phyloP scores from a whole-genome alignment of 208 protist genomes.

The Trichomonas gallinae region DNA sequence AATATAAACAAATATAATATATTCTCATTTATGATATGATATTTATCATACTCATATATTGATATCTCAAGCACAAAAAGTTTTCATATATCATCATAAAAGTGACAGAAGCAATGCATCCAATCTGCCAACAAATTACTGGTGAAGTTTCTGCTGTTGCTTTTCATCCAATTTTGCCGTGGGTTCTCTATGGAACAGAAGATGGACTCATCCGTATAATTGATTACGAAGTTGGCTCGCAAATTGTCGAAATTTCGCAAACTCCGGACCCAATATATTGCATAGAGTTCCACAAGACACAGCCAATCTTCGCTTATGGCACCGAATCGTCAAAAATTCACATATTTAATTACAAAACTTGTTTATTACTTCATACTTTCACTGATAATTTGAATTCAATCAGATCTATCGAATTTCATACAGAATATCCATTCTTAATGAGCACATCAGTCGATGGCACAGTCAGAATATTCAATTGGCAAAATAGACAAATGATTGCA shows the following conservation, averaged over 20 bases:
- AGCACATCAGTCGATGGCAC: constrained; percentile 92
- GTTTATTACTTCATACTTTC: constrained; percentile 86
- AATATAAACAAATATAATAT: no score
- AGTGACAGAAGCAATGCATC: background rate
- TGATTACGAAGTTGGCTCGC: constrained; percentile 84
- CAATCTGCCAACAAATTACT: constrained; percentile 63
- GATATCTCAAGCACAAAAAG: no score
- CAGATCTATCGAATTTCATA: constrained; percentile 68
- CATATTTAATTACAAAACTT: constrained; percentile 95
- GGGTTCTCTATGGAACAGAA: constrained; percentile 87
- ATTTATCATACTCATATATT: no score
- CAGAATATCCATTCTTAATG: constrained; percentile 84
- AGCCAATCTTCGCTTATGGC: constrained; percentile 95
- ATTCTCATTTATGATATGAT: no score
- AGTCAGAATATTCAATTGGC: constrained; percentile 70
- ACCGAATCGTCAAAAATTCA: constrained; percentile 96
- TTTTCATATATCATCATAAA: background rate
- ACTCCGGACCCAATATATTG: constrained; percentile 63
- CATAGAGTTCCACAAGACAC: constrained; percentile 86
- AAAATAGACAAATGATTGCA: constrained; percentile 66
- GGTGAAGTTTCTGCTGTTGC: constrained; percentile 87
- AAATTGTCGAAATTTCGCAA: background rate
- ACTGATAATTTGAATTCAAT: constrained; percentile 97
- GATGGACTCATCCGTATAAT: constrained; percentile 94
- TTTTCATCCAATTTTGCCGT: constrained; percentile 92